Evolutionary conservation across 2,329 filamentous ascomycete species (phyloP).

Genomic region (Cercospora sp.): DNA sequence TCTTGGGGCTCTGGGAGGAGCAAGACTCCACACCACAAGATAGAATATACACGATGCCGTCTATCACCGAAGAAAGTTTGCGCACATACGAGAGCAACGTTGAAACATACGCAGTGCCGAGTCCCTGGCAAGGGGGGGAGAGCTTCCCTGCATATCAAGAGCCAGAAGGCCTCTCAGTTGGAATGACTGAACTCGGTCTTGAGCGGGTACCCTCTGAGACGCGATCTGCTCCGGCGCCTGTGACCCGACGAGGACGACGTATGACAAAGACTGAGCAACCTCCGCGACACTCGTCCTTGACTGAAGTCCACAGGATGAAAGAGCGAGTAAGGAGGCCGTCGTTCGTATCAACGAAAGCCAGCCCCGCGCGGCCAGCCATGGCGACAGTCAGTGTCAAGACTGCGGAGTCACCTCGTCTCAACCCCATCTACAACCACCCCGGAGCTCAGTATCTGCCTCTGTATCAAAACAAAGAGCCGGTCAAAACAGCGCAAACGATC

Average conservation of each 20-base stretch:
- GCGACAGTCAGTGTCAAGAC: constrained; percentile 29
- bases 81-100: background rate
- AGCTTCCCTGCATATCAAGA: constrained; percentile 4
- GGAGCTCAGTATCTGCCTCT: constrained; percentile 4
- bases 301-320: constrained; percentile 20
- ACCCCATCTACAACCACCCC: constrained; percentile 26
- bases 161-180: background rate
- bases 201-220: constrained; percentile 7
- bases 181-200: background rate
- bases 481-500: constrained; percentile 31
- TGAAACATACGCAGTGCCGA: background rate
- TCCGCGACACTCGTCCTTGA: constrained; percentile 23
- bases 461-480: constrained; percentile 4
- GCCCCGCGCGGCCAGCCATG: constrained; percentile 26
- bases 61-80: constrained; percentile 13
- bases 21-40: background rate
- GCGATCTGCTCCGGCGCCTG: constrained; percentile 5
- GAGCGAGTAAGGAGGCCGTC: constrained; percentile 18
- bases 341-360: constrained; percentile 21
- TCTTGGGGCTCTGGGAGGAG: background rate
- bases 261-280: constrained; percentile 21
- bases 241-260: constrained; percentile 13
- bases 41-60: constrained; percentile 1
- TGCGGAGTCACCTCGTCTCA: constrained; percentile 24
- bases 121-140: background rate